These are phyloP conservation scores for Wallacemonas rigidus DNA, from an alignment of 208 protist genomes.

Conservation along the genomic window DNA sequence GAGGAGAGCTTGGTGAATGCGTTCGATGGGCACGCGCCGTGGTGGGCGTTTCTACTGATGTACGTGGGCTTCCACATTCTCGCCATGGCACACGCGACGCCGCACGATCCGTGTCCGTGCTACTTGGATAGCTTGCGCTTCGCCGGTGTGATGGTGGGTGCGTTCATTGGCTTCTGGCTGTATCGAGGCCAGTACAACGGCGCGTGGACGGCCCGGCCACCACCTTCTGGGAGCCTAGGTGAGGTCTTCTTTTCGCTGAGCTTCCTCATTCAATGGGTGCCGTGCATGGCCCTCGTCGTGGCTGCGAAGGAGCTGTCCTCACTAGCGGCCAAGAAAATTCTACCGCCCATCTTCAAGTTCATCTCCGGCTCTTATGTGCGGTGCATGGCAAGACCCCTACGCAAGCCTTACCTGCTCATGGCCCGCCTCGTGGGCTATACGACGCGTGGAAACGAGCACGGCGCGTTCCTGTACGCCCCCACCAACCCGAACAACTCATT, in stretches of 20 bases:
- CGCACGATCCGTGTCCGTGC: constrained; percentile 69
- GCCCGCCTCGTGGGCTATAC: constrained; percentile 29
- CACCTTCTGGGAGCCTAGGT: constrained; percentile 11
- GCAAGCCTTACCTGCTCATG: constrained; percentile 32
- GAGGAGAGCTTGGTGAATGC: constrained; percentile 27
- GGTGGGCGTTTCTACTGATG: constrained; percentile 36
- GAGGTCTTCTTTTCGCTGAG: constrained; percentile 28
- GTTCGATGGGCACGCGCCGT: constrained; percentile 17
- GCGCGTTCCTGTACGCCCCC: constrained; percentile 23
- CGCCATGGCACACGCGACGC: constrained; percentile 44
- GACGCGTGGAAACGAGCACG: constrained; percentile 37
- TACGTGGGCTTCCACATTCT: constrained; percentile 48
- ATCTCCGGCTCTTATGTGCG: constrained; percentile 30
- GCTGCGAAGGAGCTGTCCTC: constrained; percentile 49
- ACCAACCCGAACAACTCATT: constrained; percentile 38
- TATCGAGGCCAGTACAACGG: constrained; percentile 34
- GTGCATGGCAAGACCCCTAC: constrained; percentile 25
- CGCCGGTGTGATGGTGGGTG: constrained; percentile 44
- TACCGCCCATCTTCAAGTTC: constrained; percentile 51
- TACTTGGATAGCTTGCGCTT: constrained; percentile 80
- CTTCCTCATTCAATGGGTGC: constrained; percentile 48
- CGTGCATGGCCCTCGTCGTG: constrained; percentile 42
- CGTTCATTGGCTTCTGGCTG: constrained; percentile 40
- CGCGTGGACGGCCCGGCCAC: constrained; percentile 21
- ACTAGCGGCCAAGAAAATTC: constrained; percentile 22